phyloP scores from a whole-genome alignment of 257 asterid genomes.

The Gentiana macrophylla region DNA sequence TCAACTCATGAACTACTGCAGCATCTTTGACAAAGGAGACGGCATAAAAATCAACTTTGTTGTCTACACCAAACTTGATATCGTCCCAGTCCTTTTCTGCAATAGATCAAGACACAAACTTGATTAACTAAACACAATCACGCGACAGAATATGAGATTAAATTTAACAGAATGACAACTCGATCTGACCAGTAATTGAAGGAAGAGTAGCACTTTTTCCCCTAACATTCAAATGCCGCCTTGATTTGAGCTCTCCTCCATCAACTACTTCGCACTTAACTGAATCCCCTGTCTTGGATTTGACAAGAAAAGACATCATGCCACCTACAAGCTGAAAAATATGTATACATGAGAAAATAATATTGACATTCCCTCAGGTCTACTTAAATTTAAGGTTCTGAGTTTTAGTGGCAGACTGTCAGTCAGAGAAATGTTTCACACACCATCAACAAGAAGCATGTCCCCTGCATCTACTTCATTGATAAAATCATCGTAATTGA shows the following conservation, averaged over 20 bases:
- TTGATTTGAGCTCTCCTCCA: constrained; percentile 96
- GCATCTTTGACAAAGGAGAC: constrained; percentile 98
- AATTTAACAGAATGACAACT: constrained; percentile 3
- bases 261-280: constrained; percentile 93
- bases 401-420: too few species aligned
- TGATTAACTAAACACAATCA: constrained; percentile 6
- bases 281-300: constrained; percentile 65
- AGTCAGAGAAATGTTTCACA: not conserved
- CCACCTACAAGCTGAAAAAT: constrained; percentile 53
- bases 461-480: constrained; percentile 93
- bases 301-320: constrained; percentile 83
- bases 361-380: too few species aligned
- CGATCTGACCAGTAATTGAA: constrained; percentile 74
- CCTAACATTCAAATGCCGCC: constrained; percentile 89
- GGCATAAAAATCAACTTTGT: constrained; percentile 87
- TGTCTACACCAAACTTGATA: constrained; percentile 92
- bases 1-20: constrained; percentile 90
- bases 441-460: constrained; percentile 98
- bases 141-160: constrained; percentile 1
- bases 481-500: constrained; percentile 96
- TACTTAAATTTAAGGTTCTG: too few species aligned
- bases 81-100: constrained; percentile 99
- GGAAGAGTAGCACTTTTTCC: constrained; percentile 98
- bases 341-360: not conserved
- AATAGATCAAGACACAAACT: constrained; percentile 17